Evolutionary conservation across 768 basidiomycete genomes (phyloP).

Genomic region (Termitomyces sp.): DNA sequence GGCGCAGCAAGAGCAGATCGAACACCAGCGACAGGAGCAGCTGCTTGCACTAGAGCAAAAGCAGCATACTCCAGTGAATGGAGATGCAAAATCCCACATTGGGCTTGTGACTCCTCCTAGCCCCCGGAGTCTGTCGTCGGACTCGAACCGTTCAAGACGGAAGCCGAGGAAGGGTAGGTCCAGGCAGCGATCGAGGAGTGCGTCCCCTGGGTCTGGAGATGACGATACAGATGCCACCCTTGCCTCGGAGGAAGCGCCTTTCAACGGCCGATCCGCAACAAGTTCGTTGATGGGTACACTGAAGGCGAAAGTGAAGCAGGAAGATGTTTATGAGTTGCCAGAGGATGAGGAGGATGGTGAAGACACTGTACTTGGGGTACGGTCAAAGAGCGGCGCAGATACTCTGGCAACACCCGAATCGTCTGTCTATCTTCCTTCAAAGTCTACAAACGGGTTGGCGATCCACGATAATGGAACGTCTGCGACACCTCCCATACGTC

Average conservation of each 20-base stretch:
- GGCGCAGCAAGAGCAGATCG: constrained; percentile 16
- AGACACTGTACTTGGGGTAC: constrained; percentile 20
- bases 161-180: constrained; percentile 27
- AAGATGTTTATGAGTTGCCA: constrained; percentile 17
- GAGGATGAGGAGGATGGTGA: constrained; percentile 22
- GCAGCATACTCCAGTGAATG: constrained; percentile 22
- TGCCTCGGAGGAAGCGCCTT: constrained; percentile 32
- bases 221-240: constrained; percentile 24
- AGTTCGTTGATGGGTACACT: background rate
- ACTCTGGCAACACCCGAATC: constrained; percentile 25
- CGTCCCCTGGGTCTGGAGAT: constrained; percentile 15
- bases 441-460: constrained; percentile 4
- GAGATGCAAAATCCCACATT: constrained; percentile 30
- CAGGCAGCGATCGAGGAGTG: constrained; percentile 19
- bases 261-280: background rate
- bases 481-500: constrained; percentile 1
- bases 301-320: constrained; percentile 9
- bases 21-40: constrained; percentile 17
- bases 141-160: constrained; percentile 49
- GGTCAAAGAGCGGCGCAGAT: constrained; percentile 12
- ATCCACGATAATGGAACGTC: constrained; percentile 1
- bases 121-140: constrained; percentile 66
- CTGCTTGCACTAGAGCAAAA: constrained; percentile 7
- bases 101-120: constrained; percentile 76
- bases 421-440: constrained; percentile 18